phyloP scores from a whole-genome alignment of 129 eudicot species.

The Helianthus tuberosus region DNA sequence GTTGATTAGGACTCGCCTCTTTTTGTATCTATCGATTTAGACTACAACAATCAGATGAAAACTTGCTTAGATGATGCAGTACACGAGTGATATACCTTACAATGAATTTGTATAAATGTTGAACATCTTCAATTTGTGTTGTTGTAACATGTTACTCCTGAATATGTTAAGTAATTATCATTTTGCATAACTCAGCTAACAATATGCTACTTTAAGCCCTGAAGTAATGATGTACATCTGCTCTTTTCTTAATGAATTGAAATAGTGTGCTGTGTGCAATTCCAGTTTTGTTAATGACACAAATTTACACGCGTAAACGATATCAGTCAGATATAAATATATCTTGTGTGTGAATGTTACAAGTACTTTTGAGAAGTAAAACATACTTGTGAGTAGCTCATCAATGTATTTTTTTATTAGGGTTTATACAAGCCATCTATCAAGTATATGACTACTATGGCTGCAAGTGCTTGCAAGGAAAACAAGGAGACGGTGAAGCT shows the following conservation, averaged over 20 bases:
- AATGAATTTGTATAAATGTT: slow-evolving; percentile 15
- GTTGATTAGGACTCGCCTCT: too few relatives aligned
- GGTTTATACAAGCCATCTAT: slow-evolving; percentile 46
- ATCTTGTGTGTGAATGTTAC: background rate
- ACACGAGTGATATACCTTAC: background rate
- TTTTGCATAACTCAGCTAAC: background rate
- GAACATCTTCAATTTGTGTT: background rate
- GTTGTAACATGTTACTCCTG: too few relatives aligned
- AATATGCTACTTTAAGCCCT: background rate
- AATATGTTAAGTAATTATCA: background rate
- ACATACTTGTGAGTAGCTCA: slow-evolving; percentile 5
- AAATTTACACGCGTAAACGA: background rate
- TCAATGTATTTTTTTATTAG: slow-evolving; percentile 42
- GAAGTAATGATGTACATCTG: background rate
- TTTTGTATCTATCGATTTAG: background rate
- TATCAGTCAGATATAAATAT: background rate
- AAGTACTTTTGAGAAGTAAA: slow-evolving; percentile 14
- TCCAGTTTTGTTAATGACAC: background rate
- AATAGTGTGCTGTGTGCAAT: background rate
- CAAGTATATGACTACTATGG: slow-evolving; percentile 57
- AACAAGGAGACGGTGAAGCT: slow-evolving; percentile 60
- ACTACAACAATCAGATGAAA: background rate
- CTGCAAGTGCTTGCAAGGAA: slow-evolving; percentile 52
- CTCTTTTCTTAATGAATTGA: background rate
- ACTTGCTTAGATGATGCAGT: slow-evolving; percentile 1